These are phyloP conservation scores for Scutellaria baicalensis DNA, from an alignment of 257 asterid genomes.

Conservation along the genomic window DNA sequence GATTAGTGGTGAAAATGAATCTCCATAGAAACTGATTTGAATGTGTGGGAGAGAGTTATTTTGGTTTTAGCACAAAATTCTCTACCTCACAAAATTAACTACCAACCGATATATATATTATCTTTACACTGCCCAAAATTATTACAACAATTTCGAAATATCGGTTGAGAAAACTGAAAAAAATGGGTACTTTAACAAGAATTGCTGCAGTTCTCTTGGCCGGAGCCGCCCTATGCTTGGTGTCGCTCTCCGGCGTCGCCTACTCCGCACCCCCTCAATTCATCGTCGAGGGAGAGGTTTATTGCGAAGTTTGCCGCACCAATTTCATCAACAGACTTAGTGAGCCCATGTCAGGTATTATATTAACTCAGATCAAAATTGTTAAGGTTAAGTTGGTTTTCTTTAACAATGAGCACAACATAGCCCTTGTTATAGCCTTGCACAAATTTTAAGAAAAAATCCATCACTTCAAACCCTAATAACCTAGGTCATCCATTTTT, in stretches of 20 bases:
- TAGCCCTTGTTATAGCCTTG: no score
- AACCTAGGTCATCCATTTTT: no score
- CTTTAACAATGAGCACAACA: no score
- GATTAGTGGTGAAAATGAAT: no score
- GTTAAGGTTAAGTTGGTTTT: no score
- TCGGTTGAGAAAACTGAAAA: background rate
- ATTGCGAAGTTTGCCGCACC: slow-evolving; percentile 69
- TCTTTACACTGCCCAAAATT: background rate
- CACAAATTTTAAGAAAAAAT: no score
- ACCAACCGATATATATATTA: background rate
- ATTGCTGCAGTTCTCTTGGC: slow-evolving; percentile 34
- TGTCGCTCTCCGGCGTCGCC: slow-evolving; percentile 14
- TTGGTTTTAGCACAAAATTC: background rate
- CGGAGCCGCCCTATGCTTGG: slow-evolving; percentile 27
- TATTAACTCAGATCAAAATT: background rate
- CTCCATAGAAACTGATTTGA: background rate
- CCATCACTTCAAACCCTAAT: no score
- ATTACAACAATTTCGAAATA: background rate
- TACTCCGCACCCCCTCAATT: slow-evolving; percentile 12
- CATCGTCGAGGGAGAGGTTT: slow-evolving; percentile 51
- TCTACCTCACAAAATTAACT: slow-evolving; percentile 19
- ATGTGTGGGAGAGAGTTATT: slow-evolving; percentile 21
- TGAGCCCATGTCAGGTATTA: slow-evolving; percentile 55
- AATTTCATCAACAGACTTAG: slow-evolving; percentile 52
- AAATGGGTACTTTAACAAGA: slow-evolving; percentile 32